These are phyloP conservation scores for Dianthus caryophyllus DNA, from an alignment of 148 eudicot genomes.

Conservation along the genomic window DNA sequence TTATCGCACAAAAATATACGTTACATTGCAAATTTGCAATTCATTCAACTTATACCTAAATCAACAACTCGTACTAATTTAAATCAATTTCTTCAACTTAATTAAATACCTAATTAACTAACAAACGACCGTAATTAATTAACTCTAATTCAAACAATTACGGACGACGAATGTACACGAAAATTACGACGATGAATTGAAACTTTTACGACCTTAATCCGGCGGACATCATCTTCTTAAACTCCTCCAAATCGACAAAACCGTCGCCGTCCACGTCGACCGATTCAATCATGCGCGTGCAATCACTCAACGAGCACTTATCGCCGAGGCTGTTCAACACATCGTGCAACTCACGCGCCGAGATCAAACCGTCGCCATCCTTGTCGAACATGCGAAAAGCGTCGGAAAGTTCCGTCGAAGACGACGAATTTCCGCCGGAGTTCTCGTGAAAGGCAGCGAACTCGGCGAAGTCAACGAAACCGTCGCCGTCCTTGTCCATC, in stretches of 20 bases:
- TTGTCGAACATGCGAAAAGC: conserved; percentile 64
- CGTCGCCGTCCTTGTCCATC: conserved; percentile 78
- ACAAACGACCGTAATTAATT: too few species aligned
- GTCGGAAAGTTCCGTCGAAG: conserved; percentile 43
- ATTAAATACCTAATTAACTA: neutral
- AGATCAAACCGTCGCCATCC: conserved; percentile 63
- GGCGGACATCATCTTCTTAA: conserved; percentile 73
- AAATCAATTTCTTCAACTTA: too few species aligned
- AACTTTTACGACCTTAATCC: neutral
- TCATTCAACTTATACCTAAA: neutral
- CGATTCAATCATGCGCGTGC: conserved; percentile 52
- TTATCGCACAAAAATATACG: too few species aligned
- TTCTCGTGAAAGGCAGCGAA: conserved; percentile 55
- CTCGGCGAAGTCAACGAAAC: conserved; percentile 58
- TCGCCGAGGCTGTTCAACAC: conserved; percentile 63
- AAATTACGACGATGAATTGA: neutral
- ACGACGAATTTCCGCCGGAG: conserved; percentile 30
- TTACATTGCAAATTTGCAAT: too few species aligned
- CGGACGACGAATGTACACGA: too few species aligned
- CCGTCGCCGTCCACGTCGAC: conserved; percentile 84
- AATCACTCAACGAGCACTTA: conserved; percentile 46
- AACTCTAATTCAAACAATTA: neutral
- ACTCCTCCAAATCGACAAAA: conserved; percentile 67
- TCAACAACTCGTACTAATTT: neutral
- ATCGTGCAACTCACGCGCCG: conserved; percentile 52